phyloP scores from a whole-genome alignment of 2,329 filamentous ascomycete species.

The Cercospora beticola region DNA sequence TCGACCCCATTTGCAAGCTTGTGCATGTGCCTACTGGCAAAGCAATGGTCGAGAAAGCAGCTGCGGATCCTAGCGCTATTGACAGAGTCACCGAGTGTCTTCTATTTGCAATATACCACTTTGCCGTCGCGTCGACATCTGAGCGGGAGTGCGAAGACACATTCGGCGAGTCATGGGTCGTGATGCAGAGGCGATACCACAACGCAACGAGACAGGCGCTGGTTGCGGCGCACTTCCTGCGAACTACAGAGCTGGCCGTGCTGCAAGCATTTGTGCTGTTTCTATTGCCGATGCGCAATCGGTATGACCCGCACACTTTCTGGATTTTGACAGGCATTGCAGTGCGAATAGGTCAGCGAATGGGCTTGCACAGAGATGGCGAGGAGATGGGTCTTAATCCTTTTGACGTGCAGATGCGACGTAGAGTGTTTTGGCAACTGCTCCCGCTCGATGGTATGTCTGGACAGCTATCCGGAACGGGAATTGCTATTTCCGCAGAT shows the following conservation, averaged over 20 bases:
- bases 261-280: constrained; percentile 69
- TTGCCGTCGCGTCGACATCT: constrained; percentile 53
- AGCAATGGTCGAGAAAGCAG: constrained; percentile 52
- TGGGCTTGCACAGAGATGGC: constrained; percentile 63
- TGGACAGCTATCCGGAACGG: constrained; percentile 35
- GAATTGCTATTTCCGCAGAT: constrained; percentile 31
- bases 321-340: constrained; percentile 65
- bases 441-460: constrained; percentile 54
- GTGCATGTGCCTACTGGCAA: constrained; percentile 60
- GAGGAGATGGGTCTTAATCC: constrained; percentile 50
- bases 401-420: constrained; percentile 60
- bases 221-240: constrained; percentile 65
- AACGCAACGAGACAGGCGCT: constrained; percentile 63
- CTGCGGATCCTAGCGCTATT: constrained; percentile 51
- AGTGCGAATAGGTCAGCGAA: constrained; percentile 59
- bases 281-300: constrained; percentile 45
- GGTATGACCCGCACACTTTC: constrained; percentile 53
- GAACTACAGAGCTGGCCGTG: constrained; percentile 62
- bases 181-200: constrained; percentile 25
- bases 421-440: constrained; percentile 64
- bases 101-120: constrained; percentile 62
- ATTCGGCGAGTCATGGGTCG: constrained; percentile 52
- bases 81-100: constrained; percentile 59
- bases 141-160: constrained; percentile 47
- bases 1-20: constrained; percentile 70